Percentiles rank a stretch among this genome's conserved stretches.
Evolutionary conservation across 129 eudicot genomes (phyloP).

Genomic region (Centella asiatica): DNA sequence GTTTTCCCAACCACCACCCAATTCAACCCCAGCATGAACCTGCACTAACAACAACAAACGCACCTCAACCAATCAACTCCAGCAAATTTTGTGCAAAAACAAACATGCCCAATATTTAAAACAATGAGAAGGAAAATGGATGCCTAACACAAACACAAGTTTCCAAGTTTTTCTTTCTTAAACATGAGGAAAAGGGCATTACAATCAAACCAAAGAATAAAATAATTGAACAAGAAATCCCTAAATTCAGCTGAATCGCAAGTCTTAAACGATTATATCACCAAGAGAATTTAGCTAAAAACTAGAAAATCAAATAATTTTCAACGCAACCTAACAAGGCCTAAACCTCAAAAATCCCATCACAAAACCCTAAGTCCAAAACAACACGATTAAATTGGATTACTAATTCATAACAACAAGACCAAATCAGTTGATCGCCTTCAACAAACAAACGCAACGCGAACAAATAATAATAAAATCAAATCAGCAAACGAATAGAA

Average conservation of each 20-base stretch:
- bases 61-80: not conserved
- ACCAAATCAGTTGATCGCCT: not conserved
- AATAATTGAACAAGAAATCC: not conserved
- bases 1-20: too few species aligned
- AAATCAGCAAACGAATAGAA: not conserved
- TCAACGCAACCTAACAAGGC: not conserved
- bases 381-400: too few species aligned
- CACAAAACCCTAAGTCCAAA: not conserved
- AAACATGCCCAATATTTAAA: not conserved
- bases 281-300: too few species aligned
- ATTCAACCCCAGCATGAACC: too few species aligned
- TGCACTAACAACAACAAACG: too few species aligned
- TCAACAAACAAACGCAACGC: too few species aligned
- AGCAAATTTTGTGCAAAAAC: not conserved
- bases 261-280: not conserved
- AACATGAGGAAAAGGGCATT: slow-evolving; percentile 7
- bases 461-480: not conserved
- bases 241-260: not conserved
- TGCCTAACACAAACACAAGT: slow-evolving; percentile 8
- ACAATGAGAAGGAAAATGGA: slow-evolving; percentile 13
- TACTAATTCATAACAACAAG: not conserved
- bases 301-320: not conserved
- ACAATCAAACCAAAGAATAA: not conserved
- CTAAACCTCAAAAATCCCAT: not conserved
- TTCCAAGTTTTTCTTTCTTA: slow-evolving; percentile 1